Conservation (phyloP, 2,329 filamentous ascomycete species). For the Ophiocordyceps camponoti-saundersi region DNA sequence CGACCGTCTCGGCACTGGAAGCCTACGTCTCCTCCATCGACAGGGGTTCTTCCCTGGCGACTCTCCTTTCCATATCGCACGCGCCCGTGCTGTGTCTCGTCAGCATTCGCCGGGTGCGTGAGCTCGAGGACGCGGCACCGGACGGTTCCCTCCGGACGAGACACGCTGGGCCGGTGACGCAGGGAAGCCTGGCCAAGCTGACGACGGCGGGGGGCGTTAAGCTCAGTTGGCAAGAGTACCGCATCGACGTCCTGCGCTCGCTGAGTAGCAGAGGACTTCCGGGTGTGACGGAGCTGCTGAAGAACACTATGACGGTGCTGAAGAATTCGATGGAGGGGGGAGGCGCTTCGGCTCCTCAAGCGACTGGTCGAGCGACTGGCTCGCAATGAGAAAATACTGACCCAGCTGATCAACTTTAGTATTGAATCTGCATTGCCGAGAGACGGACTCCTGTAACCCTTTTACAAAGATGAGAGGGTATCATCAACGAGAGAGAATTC, state of each 20-base stretch:
- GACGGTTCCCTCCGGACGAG: slow-evolving; percentile 23
- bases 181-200: slow-evolving; percentile 45
- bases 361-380: not conserved
- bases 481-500: too few relatives aligned
- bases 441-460: too few relatives aligned
- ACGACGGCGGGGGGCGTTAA: slow-evolving; percentile 46
- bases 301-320: slow-evolving; percentile 65
- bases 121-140: slow-evolving; percentile 37
- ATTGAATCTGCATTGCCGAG: too few relatives aligned
- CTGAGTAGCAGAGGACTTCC: slow-evolving; percentile 45
- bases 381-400: too few relatives aligned
- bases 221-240: slow-evolving; percentile 58
- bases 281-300: slow-evolving; percentile 57
- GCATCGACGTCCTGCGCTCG: slow-evolving; percentile 52
- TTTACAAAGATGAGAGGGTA: too few relatives aligned
- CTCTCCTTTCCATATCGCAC: slow-evolving; percentile 40
- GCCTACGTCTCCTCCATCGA: slow-evolving; percentile 32
- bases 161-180: slow-evolving; percentile 54
- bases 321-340: slow-evolving; percentile 27
- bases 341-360: slow-evolving; percentile 5
- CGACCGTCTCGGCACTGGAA: slow-evolving; percentile 26
- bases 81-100: slow-evolving; percentile 39
- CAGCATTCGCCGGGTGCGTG: slow-evolving; percentile 36
- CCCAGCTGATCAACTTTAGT: too few relatives aligned
- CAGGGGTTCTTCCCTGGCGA: slow-evolving; percentile 24